Conservation (phyloP, 1,284 basidiomycete species). For the Meira miltonrushii region DNA sequence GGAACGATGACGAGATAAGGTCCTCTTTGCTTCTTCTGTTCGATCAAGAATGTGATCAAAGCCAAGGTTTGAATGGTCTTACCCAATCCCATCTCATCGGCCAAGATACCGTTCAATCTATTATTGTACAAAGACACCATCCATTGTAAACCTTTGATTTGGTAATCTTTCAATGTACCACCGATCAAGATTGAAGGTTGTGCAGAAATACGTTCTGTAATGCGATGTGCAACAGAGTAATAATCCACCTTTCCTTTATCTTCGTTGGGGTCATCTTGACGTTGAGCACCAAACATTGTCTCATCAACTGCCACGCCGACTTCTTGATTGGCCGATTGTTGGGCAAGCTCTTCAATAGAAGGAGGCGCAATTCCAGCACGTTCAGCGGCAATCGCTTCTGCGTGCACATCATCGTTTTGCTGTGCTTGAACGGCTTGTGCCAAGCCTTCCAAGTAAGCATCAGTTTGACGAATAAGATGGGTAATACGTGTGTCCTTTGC, state of each 20-base stretch:
- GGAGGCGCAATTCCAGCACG: constrained; percentile 20
- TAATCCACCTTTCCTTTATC: constrained; percentile 74
- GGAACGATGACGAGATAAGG: constrained; percentile 53
- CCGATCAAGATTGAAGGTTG: constrained; percentile 75
- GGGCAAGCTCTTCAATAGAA: constrained; percentile 22
- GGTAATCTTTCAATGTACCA: constrained; percentile 51
- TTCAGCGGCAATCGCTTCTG: constrained; percentile 46
- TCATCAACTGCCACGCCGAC: constrained; percentile 63
- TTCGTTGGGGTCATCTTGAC: constrained; percentile 63
- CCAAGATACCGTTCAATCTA: constrained; percentile 51
- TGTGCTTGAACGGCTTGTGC: constrained; percentile 91
- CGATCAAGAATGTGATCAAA: constrained; percentile 52
- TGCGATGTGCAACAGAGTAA: constrained; percentile 90
- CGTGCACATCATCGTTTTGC: constrained; percentile 67
- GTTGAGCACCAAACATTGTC: constrained; percentile 80
- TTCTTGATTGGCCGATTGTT: constrained; percentile 33
- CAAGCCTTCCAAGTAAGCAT: constrained; percentile 87
- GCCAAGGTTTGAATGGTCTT: constrained; percentile 53
- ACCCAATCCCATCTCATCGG: constrained; percentile 53
- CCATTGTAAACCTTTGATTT: constrained; percentile 53
- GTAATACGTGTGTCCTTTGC: constrained; percentile 99
- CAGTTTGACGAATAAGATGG: constrained; percentile 89
- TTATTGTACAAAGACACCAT: constrained; percentile 53
- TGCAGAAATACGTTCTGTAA: constrained; percentile 77
- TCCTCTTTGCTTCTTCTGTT: constrained; percentile 50